These are phyloP conservation scores for Ogataea neopini DNA, from an alignment of 805 yeast species.

Conservation along the genomic window DNA sequence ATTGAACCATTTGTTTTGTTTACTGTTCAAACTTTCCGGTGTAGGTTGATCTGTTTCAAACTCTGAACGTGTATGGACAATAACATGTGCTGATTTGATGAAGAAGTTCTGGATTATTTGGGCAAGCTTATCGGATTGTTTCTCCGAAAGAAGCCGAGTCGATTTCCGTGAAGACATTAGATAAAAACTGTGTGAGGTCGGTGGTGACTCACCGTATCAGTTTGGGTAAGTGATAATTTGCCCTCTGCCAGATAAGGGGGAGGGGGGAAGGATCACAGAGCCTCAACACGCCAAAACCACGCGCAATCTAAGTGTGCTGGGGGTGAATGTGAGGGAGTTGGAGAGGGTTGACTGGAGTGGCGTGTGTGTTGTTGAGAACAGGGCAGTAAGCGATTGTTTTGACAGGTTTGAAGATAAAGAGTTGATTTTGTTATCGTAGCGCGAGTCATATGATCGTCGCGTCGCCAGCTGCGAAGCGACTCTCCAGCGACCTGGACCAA, in stretches of 20 bases:
- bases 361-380: too few species aligned
- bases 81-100: conserved; percentile 58
- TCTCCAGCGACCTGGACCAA: too few species aligned
- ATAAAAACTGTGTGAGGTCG: too few species aligned
- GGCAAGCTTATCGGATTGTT: conserved; percentile 35
- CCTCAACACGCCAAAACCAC: neutral
- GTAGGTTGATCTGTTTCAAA: conserved; percentile 10
- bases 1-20: conserved; percentile 63
- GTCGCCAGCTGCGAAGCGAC: too few species aligned
- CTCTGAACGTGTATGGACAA: conserved; percentile 32
- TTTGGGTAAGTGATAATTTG: neutral
- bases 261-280: neutral
- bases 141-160: conserved; percentile 29
- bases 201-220: too few species aligned
- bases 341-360: neutral
- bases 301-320: neutral
- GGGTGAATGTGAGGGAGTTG: neutral
- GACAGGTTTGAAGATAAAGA: neutral
- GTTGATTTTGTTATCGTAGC: neutral
- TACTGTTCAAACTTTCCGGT: conserved; percentile 13
- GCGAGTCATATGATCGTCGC: neutral
- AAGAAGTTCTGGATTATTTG: conserved; percentile 56
- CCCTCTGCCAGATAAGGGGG: neutral
- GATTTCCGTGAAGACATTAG: conserved; percentile 17
- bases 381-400: too few species aligned